Percentiles rank a stretch among this genome's conserved stretches.
Conservation (phyloP, 129 eudicot species). For the Ambrosia trifida region DNA sequence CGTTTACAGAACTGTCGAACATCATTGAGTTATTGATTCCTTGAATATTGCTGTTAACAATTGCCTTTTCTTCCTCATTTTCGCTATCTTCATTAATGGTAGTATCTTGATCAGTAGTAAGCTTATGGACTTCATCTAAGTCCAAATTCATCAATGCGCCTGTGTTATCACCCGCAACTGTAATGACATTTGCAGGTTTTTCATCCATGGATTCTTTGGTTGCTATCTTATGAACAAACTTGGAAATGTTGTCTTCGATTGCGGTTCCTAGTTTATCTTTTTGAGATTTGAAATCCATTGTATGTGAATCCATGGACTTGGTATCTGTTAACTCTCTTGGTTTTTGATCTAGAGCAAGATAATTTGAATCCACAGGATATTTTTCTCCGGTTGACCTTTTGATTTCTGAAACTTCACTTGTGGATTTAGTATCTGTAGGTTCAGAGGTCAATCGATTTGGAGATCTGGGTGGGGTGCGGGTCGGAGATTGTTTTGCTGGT, state of each 20-base stretch:
- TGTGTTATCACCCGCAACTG: slow-evolving; percentile 68
- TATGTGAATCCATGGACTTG: slow-evolving; percentile 32
- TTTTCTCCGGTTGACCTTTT: slow-evolving; percentile 16
- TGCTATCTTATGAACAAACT: slow-evolving; percentile 41
- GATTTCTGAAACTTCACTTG: slow-evolving; percentile 16
- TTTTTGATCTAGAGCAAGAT: slow-evolving; percentile 21
- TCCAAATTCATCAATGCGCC: slow-evolving; percentile 82
- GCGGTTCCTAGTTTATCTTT: slow-evolving; percentile 28
- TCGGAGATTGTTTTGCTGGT: slow-evolving; percentile 42
- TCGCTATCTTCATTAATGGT: slow-evolving; percentile 47
- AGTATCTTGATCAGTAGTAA: slow-evolving; percentile 18
- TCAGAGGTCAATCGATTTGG: slow-evolving; percentile 36
- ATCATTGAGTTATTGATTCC: slow-evolving; percentile 77
- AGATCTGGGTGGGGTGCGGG: slow-evolving; percentile 38
- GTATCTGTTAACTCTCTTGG: slow-evolving; percentile 31
- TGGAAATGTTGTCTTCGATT: slow-evolving; percentile 49
- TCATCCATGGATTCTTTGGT: slow-evolving; percentile 39
- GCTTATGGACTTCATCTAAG: slow-evolving; percentile 40
- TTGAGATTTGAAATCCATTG: slow-evolving; percentile 35
- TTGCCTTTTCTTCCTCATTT: slow-evolving; percentile 43
- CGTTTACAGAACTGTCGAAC: slow-evolving; percentile 51
- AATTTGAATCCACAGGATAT: slow-evolving; percentile 6
- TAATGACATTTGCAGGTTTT: slow-evolving; percentile 46
- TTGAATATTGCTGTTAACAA: slow-evolving; percentile 64
- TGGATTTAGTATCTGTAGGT: slow-evolving; percentile 26